Conservation (phyloP, 1,284 basidiomycete genomes). For the Cryptococcus amylolentus region DNA sequence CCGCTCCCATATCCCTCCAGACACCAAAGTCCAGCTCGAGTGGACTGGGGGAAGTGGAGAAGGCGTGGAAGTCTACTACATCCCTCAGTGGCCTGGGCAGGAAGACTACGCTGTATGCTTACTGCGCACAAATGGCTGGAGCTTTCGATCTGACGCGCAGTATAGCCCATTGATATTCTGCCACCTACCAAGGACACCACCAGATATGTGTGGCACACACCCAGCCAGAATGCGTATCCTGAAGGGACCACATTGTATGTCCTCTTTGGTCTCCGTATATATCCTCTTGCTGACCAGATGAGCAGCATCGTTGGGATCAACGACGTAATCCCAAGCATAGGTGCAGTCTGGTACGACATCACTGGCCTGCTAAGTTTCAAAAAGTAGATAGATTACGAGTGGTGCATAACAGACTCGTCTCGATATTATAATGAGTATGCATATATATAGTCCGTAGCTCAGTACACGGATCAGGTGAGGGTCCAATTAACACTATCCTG, state of each 20-base stretch:
- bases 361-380: conserved; percentile 15
- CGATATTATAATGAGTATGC: background rate
- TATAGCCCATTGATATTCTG: conserved; percentile 14
- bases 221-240: conserved; percentile 17
- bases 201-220: conserved; percentile 23
- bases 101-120: conserved; percentile 24
- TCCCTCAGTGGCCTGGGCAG: conserved; percentile 33
- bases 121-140: background rate
- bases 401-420: background rate
- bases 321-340: conserved; percentile 16
- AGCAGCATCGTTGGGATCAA: conserved; percentile 32
- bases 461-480: too few relatives aligned
- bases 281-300: background rate
- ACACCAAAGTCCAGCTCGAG: conserved; percentile 14
- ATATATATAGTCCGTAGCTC: background rate
- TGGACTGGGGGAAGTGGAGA: conserved; percentile 32
- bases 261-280: background rate
- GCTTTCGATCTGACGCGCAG: background rate
- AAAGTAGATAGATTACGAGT: background rate
- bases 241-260: conserved; percentile 28
- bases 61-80: conserved; percentile 33
- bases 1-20: conserved; percentile 16
- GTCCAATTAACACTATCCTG: background rate
- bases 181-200: conserved; percentile 11
- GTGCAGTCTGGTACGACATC: conserved; percentile 33